Base-by-base conservation (phyloP, 352 stramenopile genomes). In the Phytophthora pinifolia region DNA sequence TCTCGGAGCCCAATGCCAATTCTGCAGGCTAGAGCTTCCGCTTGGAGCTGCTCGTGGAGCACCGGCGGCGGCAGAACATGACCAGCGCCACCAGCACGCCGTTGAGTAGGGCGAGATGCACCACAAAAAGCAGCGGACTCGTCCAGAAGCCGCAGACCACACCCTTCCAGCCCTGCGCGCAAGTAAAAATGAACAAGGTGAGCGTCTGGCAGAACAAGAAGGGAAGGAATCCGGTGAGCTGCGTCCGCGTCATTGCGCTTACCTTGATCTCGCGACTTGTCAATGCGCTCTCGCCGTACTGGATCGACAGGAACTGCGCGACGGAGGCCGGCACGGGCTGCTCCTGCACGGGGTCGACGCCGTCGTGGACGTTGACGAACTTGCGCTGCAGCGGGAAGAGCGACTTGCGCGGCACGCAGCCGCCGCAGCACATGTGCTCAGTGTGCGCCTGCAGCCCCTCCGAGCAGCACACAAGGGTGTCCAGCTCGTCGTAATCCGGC, bases 101-200 rank as follows among this genome's bases (percentile, higher is more conserved):
- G 32, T 65, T 66, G 29, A 89, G 61, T 50, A 74, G 54, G 14
- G 66, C 43, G 34, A 91, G 31, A 51, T 89, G 67, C 51, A 83
- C 43, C 29, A 67, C 65, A 65, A 88, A 91, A 39, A 88, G 61
- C 33, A 84, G 36, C 18, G 77, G 81, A 59, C 67, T 81, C 4
- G 73, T 89, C 81, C 81, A 91, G 57, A 83, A 91, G 22, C 78
- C 81, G 54, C 81, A 91, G 20, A 84, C 78, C 14, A 91, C 56
- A n/a, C 78, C 66, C 54, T 91, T 91, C 81, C 81, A 91, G 18
- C 81, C 81, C 80, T 91, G 54, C 17, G 9, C 22, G 22, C 22
- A 27, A 27, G 22, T 27, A 4, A 6, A 27, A 27, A 27, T 27
- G 22, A 27, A 27, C 22, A 27, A 27, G 22, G 22, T 27, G 22